Evolutionary conservation across 345 rosid genomes (phyloP).

Genomic region (Eucalyptus pumila): DNA sequence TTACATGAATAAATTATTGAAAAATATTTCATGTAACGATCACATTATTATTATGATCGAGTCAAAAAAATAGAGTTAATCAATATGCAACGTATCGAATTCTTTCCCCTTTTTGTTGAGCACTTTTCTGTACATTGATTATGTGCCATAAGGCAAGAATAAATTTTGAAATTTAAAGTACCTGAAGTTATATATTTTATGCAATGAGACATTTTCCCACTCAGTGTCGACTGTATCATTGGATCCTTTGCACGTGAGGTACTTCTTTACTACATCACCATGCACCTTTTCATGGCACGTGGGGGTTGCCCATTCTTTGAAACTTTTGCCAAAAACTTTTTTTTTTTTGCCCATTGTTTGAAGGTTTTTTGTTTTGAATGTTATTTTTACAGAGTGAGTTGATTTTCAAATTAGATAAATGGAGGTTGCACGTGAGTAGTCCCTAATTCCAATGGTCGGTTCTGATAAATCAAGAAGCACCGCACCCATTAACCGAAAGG

Average conservation of each 20-base stretch:
- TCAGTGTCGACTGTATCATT: not conserved
- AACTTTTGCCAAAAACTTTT: not conserved
- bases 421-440: not conserved
- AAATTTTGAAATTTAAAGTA: not conserved
- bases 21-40: not conserved
- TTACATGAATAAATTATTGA: not conserved
- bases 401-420: not conserved
- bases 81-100: not conserved
- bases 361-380: not conserved
- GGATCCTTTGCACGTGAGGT: conserved; percentile 49
- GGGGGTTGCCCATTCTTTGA: conserved; percentile 7
- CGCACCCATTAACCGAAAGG: not conserved
- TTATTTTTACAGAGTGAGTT: not conserved
- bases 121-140: not conserved
- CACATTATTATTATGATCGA: too few relatives aligned
- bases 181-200: not conserved
- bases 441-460: not conserved
- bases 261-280: not conserved
- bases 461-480: not conserved
- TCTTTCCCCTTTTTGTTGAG: not conserved
- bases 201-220: not conserved
- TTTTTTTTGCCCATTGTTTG: not conserved
- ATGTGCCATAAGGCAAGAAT: not conserved
- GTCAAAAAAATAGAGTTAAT: not conserved
- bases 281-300: conserved; percentile 25